Base-by-base conservation (phyloP, 768 basidiomycete species). In the Podaxis sp. region DNA sequence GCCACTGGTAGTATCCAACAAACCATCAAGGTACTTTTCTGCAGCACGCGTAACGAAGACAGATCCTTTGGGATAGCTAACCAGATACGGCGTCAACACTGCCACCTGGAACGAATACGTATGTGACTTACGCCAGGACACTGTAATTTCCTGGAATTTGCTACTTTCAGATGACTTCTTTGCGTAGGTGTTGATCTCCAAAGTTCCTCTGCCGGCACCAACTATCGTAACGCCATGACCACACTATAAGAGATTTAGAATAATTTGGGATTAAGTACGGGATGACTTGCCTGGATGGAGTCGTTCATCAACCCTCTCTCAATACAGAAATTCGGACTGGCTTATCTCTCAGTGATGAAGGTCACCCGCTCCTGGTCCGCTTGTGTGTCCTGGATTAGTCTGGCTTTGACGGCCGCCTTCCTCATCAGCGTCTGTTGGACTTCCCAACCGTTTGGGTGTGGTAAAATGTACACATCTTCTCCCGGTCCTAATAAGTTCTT, bases 131-230 rank as follows among this genome's bases (percentile, higher is more conserved):
- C 78, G 80, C 60, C 74, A 70, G 1, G 73, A 58, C 0, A 73
- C 73, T 1, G 77, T 77, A 32, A 80, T 77, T 66, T 85, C 84
- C 55, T 80, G 76, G 23, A 62, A 65, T 63, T 37, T 13, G 64
- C 60, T 1, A 65, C 61, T 1, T 61, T 68, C 21, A 61, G 58
- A 62, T 61, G 32, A 64, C 63, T 67, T 54, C 2, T 74, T 71
- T 11, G 72, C 75, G 59, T 86, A 86, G 3, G 81, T 77, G 56
- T 81, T 84, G 51, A 86, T 73, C 62, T 87, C 85, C 21, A 87
- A 71, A 0, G 84, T 87, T 36, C 84, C 85, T 59, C 83, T 82
- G 4, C 85, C 85, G 1, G 84, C 83, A 63, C 85, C 85, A 18
- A 85, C 77, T 32, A 86, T 72, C 53, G 84, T 72, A 3, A 84